These are phyloP conservation scores for Lasiodiplodia hormozganensis DNA, from an alignment of 2,329 filamentous ascomycete genomes.

Conservation along the genomic window DNA sequence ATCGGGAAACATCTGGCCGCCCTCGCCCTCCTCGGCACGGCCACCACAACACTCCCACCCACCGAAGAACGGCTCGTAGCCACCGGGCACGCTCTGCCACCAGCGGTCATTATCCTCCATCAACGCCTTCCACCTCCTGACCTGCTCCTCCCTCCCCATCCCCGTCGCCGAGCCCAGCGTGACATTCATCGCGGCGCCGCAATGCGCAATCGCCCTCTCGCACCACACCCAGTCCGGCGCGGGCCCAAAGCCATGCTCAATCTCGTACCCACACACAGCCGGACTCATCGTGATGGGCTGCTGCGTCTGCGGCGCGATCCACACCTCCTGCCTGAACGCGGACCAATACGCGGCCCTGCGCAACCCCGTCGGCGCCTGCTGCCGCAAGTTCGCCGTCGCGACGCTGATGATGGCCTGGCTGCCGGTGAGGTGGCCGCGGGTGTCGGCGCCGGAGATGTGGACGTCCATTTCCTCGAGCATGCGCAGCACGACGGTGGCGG, in stretches of 20 bases:
- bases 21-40: background rate
- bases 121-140: slow-evolving; percentile 38
- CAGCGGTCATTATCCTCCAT: slow-evolving; percentile 46
- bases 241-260: background rate
- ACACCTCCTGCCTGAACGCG: slow-evolving; percentile 47
- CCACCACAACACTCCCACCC: background rate
- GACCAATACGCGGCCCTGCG: slow-evolving; percentile 48
- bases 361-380: slow-evolving; percentile 33
- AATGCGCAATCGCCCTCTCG: slow-evolving; percentile 25
- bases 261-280: background rate
- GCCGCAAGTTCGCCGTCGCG: slow-evolving; percentile 35
- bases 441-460: slow-evolving; percentile 44
- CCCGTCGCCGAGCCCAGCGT: background rate
- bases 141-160: background rate
- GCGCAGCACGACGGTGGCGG: slow-evolving; percentile 51
- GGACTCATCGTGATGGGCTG: slow-evolving; percentile 31
- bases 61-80: slow-evolving; percentile 42
- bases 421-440: slow-evolving; percentile 48
- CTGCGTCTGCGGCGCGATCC: slow-evolving; percentile 35
- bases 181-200: slow-evolving; percentile 12
- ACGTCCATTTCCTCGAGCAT: slow-evolving; percentile 52
- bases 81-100: slow-evolving; percentile 41
- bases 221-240: slow-evolving; percentile 25
- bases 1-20: slow-evolving; percentile 38
- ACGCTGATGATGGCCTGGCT: slow-evolving; percentile 15